phyloP scores from a whole-genome alignment of 1,139 yeast species.

The Hansenula lynferdii region DNA sequence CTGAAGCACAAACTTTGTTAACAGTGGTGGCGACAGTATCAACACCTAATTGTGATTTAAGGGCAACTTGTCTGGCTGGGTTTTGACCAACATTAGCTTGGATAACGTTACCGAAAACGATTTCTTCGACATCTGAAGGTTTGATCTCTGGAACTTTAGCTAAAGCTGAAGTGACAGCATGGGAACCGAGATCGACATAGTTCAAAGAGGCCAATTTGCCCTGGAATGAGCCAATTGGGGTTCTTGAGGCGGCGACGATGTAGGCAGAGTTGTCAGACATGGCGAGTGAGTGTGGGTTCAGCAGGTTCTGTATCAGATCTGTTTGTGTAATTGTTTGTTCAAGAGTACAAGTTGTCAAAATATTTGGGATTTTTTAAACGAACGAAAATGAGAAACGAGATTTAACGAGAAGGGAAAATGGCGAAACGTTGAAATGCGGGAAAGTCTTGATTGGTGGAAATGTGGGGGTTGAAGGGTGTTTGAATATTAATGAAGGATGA shows the following conservation, averaged over 20 bases:
- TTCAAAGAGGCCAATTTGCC: conserved; percentile 72
- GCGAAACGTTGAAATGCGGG: no score
- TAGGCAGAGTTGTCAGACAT: conserved; percentile 55
- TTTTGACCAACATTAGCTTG: conserved; percentile 96
- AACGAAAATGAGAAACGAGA: no score
- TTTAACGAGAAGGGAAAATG: no score
- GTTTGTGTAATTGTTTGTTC: neutral
- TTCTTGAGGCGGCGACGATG: conserved; percentile 87
- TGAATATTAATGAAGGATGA: no score
- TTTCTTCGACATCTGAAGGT: conserved; percentile 79
- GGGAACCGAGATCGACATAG: conserved; percentile 84
- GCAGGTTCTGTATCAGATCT: neutral
- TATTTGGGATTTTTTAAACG: no score
- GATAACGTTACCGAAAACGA: conserved; percentile 87
- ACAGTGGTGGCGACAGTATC: conserved; percentile 81
- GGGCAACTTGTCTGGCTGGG: conserved; percentile 96
- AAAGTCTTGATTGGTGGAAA: no score
- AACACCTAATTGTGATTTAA: conserved; percentile 81
- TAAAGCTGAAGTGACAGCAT: conserved; percentile 86
- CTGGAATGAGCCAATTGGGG: conserved; percentile 93
- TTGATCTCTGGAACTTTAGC: conserved; percentile 78
- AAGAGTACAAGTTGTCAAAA: no score
- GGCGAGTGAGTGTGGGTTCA: neutral
- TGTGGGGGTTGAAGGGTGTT: no score
- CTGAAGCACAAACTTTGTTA: conserved; percentile 97